Conservation (phyloP, 1,139 yeast genomes). For the Sugiyamaella paludigena region DNA sequence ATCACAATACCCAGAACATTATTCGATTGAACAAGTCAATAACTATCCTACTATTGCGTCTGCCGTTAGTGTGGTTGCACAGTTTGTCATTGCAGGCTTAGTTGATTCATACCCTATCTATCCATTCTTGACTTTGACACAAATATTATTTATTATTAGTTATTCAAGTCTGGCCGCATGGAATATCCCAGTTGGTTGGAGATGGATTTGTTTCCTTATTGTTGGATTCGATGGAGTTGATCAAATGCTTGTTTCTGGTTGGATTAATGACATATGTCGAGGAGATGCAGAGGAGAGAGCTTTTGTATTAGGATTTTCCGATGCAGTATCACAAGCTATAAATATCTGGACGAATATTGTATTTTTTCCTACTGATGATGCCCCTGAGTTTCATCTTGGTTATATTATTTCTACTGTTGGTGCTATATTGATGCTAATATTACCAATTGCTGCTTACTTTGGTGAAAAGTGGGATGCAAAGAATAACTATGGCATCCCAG, state of each 20-base stretch:
- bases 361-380: slow-evolving; percentile 41
- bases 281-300: slow-evolving; percentile 44
- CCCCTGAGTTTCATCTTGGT: slow-evolving; percentile 41
- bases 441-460: slow-evolving; percentile 35
- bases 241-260: slow-evolving; percentile 42
- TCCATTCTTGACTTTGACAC: slow-evolving; percentile 38
- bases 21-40: slow-evolving; percentile 38
- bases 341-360: slow-evolving; percentile 42
- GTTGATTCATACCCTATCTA: slow-evolving; percentile 39
- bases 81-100: slow-evolving; percentile 39
- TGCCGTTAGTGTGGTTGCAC: slow-evolving; percentile 47
- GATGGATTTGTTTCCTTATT: slow-evolving; percentile 48
- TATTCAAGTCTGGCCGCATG: slow-evolving; percentile 47
- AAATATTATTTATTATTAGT: slow-evolving; percentile 37
- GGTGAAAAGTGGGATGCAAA: slow-evolving; percentile 28
- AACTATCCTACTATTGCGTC: slow-evolving; percentile 49
- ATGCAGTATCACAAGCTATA: slow-evolving; percentile 45
- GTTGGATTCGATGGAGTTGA: slow-evolving; percentile 39
- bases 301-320: slow-evolving; percentile 41
- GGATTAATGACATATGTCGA: slow-evolving; percentile 40
- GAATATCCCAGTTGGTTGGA: slow-evolving; percentile 46
- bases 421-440: slow-evolving; percentile 38
- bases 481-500: slow-evolving; percentile 8
- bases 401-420: slow-evolving; percentile 39
- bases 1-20: slow-evolving; percentile 28